Percentiles rank a stretch among this genome's conserved stretches.
Conservation (phyloP, 1,284 basidiomycete genomes). For the Cryptococcus amylolentus region DNA sequence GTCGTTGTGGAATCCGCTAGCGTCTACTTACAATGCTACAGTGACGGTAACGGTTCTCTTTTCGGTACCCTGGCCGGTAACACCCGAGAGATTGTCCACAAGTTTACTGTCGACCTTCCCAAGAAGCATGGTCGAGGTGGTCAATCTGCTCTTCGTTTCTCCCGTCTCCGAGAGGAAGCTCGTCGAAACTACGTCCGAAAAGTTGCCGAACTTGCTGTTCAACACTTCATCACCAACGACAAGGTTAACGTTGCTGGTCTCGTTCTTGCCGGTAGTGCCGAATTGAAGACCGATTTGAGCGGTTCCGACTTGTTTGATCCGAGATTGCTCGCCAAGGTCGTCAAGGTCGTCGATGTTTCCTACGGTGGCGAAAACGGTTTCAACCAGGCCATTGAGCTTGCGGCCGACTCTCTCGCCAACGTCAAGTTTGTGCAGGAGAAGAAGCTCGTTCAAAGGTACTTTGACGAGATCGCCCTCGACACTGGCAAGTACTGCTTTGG, state of each 20-base stretch:
- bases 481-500: slow-evolving; percentile 98
- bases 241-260: slow-evolving; percentile 97
- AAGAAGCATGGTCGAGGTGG: slow-evolving; percentile 99
- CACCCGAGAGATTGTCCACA: slow-evolving; percentile 94
- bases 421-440: slow-evolving; percentile 99
- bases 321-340: slow-evolving; percentile 80
- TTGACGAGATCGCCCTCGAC: slow-evolving; percentile 98
- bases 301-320: slow-evolving; percentile 96
- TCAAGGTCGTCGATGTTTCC: slow-evolving; percentile 97
- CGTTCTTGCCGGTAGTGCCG: slow-evolving; percentile 95
- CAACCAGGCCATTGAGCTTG: slow-evolving; percentile 98
- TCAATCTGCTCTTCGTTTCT: slow-evolving; percentile 99
- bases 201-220: slow-evolving; percentile 93
- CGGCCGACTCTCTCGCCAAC: slow-evolving; percentile 90
- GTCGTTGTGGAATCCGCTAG: neutral
- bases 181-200: slow-evolving; percentile 99
- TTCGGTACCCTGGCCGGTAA: slow-evolving; percentile 96
- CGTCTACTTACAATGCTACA: no score
- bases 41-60: slow-evolving; percentile 55
- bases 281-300: slow-evolving; percentile 97
- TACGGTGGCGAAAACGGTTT: slow-evolving; percentile 99
- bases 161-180: slow-evolving; percentile 98
- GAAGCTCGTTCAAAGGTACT: slow-evolving; percentile 93
- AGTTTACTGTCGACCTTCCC: slow-evolving; percentile 97
- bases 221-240: slow-evolving; percentile 97